A percentile compares a stretch with the other conserved stretches of the same genome.
These are phyloP conservation scores for Quercus glauca DNA, from an alignment of 306 rosid genomes.

Conservation along the genomic window DNA sequence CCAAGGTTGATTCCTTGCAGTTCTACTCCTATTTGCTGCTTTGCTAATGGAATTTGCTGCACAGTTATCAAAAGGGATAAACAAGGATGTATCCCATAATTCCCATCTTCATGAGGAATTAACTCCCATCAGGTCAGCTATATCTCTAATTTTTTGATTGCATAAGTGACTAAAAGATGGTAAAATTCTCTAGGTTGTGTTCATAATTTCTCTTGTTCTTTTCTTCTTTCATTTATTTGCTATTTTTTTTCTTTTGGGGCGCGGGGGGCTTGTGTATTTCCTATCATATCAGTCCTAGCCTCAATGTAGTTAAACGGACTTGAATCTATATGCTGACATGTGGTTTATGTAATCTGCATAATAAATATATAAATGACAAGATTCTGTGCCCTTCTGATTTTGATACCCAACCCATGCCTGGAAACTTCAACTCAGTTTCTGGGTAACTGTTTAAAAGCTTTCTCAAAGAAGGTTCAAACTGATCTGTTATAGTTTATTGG, in stretches of 20 bases:
- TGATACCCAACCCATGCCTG: not conserved
- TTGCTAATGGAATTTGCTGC: constrained; percentile 94
- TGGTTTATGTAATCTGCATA: not conserved
- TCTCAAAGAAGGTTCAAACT: not conserved
- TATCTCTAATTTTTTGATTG: not conserved
- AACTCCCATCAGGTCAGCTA: constrained; percentile 68
- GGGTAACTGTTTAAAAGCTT: not conserved
- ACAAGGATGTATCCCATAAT: constrained; percentile 37
- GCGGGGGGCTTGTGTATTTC: too few species aligned
- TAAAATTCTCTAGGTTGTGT: constrained; percentile 1
- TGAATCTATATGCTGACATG: not conserved
- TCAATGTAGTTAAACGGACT: not conserved
- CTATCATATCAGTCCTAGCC: not conserved
- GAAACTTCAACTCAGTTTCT: not conserved
- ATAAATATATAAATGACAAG: not conserved
- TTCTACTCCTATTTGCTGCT: constrained; percentile 82
- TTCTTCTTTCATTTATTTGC: not conserved
- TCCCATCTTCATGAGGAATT: constrained; percentile 48
- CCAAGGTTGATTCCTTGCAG: constrained; percentile 37
- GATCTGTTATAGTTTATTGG: not conserved
- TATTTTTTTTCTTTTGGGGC: fast-evolving
- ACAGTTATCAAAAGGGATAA: constrained; percentile 78
- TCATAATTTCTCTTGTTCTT: not conserved
- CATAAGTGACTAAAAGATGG: not conserved
- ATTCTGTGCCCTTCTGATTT: not conserved